Evolutionary conservation across 1,139 yeast species (phyloP), one percentile per base, ranked within the genome.

Genomic region (Diutina neorugosa): DNA sequence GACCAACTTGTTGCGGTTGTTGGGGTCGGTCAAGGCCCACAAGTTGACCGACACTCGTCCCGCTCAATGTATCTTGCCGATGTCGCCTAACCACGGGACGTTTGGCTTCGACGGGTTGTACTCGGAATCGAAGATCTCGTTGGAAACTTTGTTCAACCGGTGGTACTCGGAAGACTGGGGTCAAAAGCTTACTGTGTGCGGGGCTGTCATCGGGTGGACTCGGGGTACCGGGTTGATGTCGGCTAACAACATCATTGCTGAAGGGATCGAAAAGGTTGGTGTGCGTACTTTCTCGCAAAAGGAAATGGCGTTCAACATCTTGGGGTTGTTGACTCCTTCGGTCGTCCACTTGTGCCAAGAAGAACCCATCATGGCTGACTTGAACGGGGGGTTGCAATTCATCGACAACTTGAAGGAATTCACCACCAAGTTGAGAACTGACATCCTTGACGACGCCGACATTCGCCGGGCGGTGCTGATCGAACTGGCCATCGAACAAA

Each of bases 211-310:
- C 70, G 98, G 98, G 68, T 93, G 98, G 98, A 93, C 98, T 59
- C 89, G 98, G 81, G 98, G 98, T 72, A 93, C 98, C 58, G 98
- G 98, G 67, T 84, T 93, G 67, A 93, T 93, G 98, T 80, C 91
- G 65, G 97, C 86, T 63, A 93, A 93, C 79, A 93, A 93, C 76
- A 86, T 90, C 67, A 89, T 93, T 69, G 97, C 98, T 56, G 97
- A 91, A 74, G 97, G 97, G 62, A 88, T 93, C 67, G 98, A 93
- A 74, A 83, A 83, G 68, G 76, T 86, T 60, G 98, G 98, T 64
- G 97, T 93, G 54, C 87, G 98, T 74, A 93, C 98, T 52, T 93
- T 91, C 80, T 86, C 96, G 57, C 98, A 93, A 74, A 88, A 88
- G 74, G 98, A 93, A 75, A 93, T 93, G 98, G 98, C 98, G 52